Evolutionary conservation across 129 eudicot species (phyloP).

Genomic region (Saposhnikovia divaricata): DNA sequence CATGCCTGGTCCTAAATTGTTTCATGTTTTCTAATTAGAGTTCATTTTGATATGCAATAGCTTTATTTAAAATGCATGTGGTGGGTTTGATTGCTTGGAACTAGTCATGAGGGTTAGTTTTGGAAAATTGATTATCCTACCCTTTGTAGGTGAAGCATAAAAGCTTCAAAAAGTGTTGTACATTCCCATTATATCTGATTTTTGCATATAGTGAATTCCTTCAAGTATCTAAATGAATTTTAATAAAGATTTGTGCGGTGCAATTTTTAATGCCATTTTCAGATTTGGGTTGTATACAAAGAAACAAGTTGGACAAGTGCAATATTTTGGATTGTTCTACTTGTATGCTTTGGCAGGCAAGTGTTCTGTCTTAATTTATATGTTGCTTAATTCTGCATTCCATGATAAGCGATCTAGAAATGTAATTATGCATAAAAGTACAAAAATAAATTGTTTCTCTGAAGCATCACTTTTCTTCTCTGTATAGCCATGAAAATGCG

Average conservation of each 20-base stretch:
- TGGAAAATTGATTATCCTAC: not conserved
- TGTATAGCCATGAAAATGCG: not conserved
- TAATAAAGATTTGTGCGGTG: not conserved
- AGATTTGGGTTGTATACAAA: constrained; percentile 85
- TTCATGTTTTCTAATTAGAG: not conserved
- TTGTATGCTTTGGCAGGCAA: constrained; percentile 67
- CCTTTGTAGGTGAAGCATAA: not conserved
- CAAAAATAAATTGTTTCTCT: not conserved
- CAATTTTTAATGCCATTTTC: constrained; percentile 8
- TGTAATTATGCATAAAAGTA: not conserved
- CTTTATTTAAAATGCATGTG: not conserved
- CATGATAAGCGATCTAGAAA: not conserved
- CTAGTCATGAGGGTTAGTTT: not conserved
- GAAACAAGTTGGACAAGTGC: constrained; percentile 58
- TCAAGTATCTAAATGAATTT: not conserved
- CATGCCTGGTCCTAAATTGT: not conserved
- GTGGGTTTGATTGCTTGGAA: not conserved
- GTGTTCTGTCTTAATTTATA: not conserved
- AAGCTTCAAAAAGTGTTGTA: not conserved
- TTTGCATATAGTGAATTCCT: not conserved
- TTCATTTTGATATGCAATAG: not conserved
- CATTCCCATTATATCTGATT: not conserved
- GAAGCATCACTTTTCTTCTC: not conserved
- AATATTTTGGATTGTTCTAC: constrained; percentile 46
- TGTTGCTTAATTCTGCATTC: not conserved